Evolutionary conservation across 2,329 filamentous ascomycete genomes (phyloP).

Genomic region (Cercospora sp.): DNA sequence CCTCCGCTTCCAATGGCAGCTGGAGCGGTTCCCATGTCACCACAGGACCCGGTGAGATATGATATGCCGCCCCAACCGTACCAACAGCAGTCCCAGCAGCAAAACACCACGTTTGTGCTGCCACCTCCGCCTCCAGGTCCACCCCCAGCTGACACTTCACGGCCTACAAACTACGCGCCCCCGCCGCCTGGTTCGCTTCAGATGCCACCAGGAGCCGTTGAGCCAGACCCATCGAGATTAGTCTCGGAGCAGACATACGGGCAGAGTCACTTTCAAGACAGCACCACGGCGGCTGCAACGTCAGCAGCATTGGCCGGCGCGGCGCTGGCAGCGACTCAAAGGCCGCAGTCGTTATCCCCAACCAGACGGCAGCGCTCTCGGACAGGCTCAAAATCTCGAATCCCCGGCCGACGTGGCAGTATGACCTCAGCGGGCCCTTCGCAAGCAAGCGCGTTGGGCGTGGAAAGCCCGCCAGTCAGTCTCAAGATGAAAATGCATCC

Average conservation of each 20-base stretch:
- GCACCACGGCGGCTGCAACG: constrained; percentile 21
- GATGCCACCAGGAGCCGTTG: constrained; percentile 46
- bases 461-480: constrained; percentile 58
- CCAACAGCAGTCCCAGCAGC: constrained; percentile 23
- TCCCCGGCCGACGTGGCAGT: constrained; percentile 24
- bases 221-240: constrained; percentile 40
- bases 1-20: constrained; percentile 40
- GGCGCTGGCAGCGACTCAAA: constrained; percentile 31
- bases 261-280: constrained; percentile 22
- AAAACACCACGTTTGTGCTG: constrained; percentile 22
- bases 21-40: constrained; percentile 29
- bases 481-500: constrained; percentile 67
- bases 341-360: constrained; percentile 34
- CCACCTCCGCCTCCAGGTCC: constrained; percentile 40
- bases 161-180: constrained; percentile 28
- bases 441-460: constrained; percentile 25
- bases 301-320: constrained; percentile 27
- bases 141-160: constrained; percentile 32
- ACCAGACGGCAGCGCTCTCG: constrained; percentile 25
- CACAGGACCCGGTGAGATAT: not conserved
- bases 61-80: constrained; percentile 16
- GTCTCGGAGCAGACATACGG: constrained; percentile 35
- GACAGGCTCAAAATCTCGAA: constrained; percentile 21
- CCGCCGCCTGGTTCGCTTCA: constrained; percentile 34
- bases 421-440: constrained; percentile 29